These are phyloP conservation scores for Thielaviopsis euricoi DNA, from an alignment of 2,329 filamentous ascomycete species.

Conservation along the genomic window DNA sequence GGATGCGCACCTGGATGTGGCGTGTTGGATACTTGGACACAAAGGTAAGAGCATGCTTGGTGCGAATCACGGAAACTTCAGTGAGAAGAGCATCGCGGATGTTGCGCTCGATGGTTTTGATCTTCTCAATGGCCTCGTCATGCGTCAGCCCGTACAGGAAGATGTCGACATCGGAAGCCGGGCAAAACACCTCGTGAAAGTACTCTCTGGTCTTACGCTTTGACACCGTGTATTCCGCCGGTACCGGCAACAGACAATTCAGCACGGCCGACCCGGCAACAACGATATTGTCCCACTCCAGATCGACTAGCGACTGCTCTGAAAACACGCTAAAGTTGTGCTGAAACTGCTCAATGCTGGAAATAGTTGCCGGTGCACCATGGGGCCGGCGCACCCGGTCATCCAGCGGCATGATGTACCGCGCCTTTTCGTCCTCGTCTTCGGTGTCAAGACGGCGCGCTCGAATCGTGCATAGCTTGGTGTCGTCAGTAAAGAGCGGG, in stretches of 20 bases:
- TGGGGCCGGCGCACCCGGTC: constrained; percentile 42
- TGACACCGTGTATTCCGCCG: constrained; percentile 40
- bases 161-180: constrained; percentile 73
- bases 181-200: constrained; percentile 67
- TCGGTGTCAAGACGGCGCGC: constrained; percentile 44
- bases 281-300: constrained; percentile 72
- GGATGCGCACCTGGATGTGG: constrained; percentile 43
- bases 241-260: constrained; percentile 60
- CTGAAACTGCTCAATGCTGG: constrained; percentile 52
- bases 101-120: constrained; percentile 61
- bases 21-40: constrained; percentile 69
- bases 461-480: constrained; percentile 40
- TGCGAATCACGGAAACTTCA: constrained; percentile 72
- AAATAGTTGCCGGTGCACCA: constrained; percentile 51
- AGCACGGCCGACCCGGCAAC: constrained; percentile 68
- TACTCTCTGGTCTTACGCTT: constrained; percentile 52
- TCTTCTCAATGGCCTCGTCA: constrained; percentile 65
- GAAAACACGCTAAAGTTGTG: constrained; percentile 70
- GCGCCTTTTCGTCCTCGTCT: constrained; percentile 40
- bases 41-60: constrained; percentile 78
- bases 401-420: constrained; percentile 53
- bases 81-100: constrained; percentile 62
- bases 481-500: constrained; percentile 44
- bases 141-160: constrained; percentile 71
- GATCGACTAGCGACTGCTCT: constrained; percentile 56